These are phyloP conservation scores for Vitis hybrid DNA, from an alignment of 177 flowering plant species.

Conservation along the genomic window DNA sequence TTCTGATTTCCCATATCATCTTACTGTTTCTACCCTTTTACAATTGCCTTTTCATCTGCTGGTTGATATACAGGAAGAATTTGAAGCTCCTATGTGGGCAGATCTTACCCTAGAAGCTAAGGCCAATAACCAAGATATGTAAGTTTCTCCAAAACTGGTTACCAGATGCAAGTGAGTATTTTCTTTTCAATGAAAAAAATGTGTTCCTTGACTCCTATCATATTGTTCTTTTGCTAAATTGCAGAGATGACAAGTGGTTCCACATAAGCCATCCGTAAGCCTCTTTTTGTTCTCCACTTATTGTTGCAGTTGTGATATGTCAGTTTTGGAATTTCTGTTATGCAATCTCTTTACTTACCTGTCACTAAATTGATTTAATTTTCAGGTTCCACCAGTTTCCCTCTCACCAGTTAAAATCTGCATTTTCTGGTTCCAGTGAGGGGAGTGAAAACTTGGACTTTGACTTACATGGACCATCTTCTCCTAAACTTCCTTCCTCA, in stretches of 20 bases:
- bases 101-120: slow-evolving; percentile 58
- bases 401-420: slow-evolving; percentile 41
- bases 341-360: not conserved
- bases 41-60: not conserved
- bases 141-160: slow-evolving; percentile 24
- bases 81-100: slow-evolving; percentile 89
- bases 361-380: slow-evolving; percentile 1
- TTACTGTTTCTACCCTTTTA: not conserved
- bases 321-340: not conserved
- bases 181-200: not conserved
- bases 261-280: slow-evolving; percentile 56
- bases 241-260: slow-evolving; percentile 78
- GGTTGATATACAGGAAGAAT: slow-evolving; percentile 60
- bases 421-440: slow-evolving; percentile 30
- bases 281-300: slow-evolving; percentile 4
- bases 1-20: not conserved
- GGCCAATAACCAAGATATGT: slow-evolving; percentile 40
- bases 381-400: slow-evolving; percentile 71
- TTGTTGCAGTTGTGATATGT: not conserved
- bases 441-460: slow-evolving; percentile 19
- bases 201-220: not conserved
- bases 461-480: slow-evolving; percentile 28
- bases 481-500: slow-evolving; percentile 65
- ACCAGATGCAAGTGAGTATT: not conserved
- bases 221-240: slow-evolving; percentile 14